These are phyloP conservation scores for Mycena citricolor DNA, from an alignment of 1,284 basidiomycete species.

Conservation along the genomic window DNA sequence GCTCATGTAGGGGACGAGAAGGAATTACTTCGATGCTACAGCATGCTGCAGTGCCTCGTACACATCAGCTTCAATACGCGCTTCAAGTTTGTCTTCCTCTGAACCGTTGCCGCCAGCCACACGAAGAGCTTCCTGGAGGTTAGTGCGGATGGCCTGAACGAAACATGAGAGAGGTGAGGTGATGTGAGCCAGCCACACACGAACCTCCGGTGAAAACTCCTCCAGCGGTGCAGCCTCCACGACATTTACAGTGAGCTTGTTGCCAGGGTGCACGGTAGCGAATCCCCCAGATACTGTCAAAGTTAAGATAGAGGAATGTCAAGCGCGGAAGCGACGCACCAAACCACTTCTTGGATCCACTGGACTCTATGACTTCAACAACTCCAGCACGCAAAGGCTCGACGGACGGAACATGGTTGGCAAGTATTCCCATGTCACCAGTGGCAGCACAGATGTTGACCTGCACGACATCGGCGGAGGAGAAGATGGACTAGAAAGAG, in stretches of 20 bases:
- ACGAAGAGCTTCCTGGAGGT: constrained; percentile 87
- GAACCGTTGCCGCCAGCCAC: constrained; percentile 82
- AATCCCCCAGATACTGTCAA: constrained; percentile 90
- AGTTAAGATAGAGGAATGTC: not conserved
- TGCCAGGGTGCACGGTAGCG: constrained; percentile 97
- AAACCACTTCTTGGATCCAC: constrained; percentile 90
- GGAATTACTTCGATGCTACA: no score
- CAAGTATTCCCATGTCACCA: constrained; percentile 98
- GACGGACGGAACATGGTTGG: constrained; percentile 94
- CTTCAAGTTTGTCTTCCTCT: constrained; percentile 93
- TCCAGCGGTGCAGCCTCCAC: constrained; percentile 96
- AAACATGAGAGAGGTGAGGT: constrained; percentile 10
- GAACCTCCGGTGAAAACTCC: constrained; percentile 84
- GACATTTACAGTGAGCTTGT: constrained; percentile 94
- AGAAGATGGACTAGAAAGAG: constrained; percentile 74
- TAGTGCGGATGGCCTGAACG: constrained; percentile 81
- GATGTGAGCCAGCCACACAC: constrained; percentile 23
- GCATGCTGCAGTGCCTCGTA: constrained; percentile 94
- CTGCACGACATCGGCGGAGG: constrained; percentile 85
- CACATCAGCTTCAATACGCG: constrained; percentile 93
- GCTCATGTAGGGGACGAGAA: no score
- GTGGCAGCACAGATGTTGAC: constrained; percentile 91
- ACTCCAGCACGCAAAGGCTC: constrained; percentile 92
- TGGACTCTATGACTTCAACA: constrained; percentile 88
- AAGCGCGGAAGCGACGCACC: constrained; percentile 53